Base-by-base conservation (phyloP, 2,329 filamentous ascomycete species). In the Dactylellina parvicollis region DNA sequence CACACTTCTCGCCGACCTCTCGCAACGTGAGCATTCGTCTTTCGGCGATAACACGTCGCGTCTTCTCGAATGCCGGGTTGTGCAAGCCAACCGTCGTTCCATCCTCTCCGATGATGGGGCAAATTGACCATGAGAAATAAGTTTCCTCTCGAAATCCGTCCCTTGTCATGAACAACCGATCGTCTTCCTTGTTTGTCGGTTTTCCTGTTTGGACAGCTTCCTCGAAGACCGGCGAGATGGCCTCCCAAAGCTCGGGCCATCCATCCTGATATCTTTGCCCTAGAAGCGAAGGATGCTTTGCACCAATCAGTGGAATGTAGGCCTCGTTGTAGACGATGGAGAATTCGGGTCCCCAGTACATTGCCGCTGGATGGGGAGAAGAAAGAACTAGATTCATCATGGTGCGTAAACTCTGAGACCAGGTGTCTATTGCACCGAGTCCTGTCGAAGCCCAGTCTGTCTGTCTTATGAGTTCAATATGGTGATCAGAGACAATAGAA, bases 371-470 rank as follows among this genome's bases (percentile, higher is more conserved):
- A 78, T 92, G 88, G 9, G 90, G 90, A 69, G 87, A 90, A 12
- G 86, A 89, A 90, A 95, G 92, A 76, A 96, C 87, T 44, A 94
- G 81, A 79, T 93, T 94, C 54, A 90, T 89, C 88, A 93, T 91
- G 75, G 88, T 86, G 60, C 92, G 86, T 52, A 95, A 81, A 76
- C 92, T 90, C 28, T 86, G 82, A 0, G 85, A 82, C 91, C 91
- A 96, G 50, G 84, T 82, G 75, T 91, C 89, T 18, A 95, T 92
- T 0, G 91, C 89, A 0, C 92, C 91, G 1, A 95, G 82, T 2
- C 88, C 82, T 0, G 91, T 95, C 0, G 85, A 82, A 1, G 85
- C 85, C 92, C 91, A 96, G 79, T 93, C 88, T 34, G 89, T 80
- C 38, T 86, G 87, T 36, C 90, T 86, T 16, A 89, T 89, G 76